Conservation (phyloP, 2,329 filamentous ascomycete species). For the Colletotrichum musicola region DNA sequence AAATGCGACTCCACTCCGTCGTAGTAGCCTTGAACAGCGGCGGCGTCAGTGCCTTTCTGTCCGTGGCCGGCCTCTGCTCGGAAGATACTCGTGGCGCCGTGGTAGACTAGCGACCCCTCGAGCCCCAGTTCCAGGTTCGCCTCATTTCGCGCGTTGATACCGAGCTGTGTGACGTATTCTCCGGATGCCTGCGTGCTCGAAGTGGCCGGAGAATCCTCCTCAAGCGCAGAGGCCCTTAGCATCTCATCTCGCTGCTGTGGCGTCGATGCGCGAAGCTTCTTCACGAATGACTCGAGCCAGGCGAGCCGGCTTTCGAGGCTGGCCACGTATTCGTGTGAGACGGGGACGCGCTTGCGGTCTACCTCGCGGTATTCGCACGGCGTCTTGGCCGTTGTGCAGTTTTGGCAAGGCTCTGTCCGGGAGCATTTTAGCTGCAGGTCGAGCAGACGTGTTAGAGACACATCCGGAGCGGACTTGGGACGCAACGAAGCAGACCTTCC, state of each 20-base stretch:
- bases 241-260: slow-evolving; percentile 25
- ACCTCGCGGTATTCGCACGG: slow-evolving; percentile 39
- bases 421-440: slow-evolving; percentile 37
- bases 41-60: background rate
- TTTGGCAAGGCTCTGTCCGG: slow-evolving; percentile 38
- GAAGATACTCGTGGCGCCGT: slow-evolving; percentile 46
- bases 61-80: slow-evolving; percentile 25
- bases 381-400: slow-evolving; percentile 19
- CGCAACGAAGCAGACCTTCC: slow-evolving; percentile 14
- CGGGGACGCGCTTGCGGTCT: slow-evolving; percentile 35
- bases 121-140: slow-evolving; percentile 25
- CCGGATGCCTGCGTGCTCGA: background rate
- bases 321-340: slow-evolving; percentile 32
- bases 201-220: background rate
- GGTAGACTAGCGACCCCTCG: slow-evolving; percentile 40
- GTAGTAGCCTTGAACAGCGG: slow-evolving; percentile 4
- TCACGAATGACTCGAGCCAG: slow-evolving; percentile 39
- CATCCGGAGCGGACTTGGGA: too few relatives aligned
- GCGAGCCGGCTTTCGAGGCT: slow-evolving; percentile 37
- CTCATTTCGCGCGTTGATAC: slow-evolving; percentile 1
- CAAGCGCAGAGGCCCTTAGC: slow-evolving; percentile 33
- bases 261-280: slow-evolving; percentile 22
- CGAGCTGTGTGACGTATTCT: slow-evolving; percentile 8
- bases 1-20: slow-evolving; percentile 35
- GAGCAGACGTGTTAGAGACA: too few relatives aligned